Percentiles rank a stretch among this genome's conserved stretches.
Conservation (phyloP, 495 filamentous ascomycete species). For the Amorphotheca resinae region DNA sequence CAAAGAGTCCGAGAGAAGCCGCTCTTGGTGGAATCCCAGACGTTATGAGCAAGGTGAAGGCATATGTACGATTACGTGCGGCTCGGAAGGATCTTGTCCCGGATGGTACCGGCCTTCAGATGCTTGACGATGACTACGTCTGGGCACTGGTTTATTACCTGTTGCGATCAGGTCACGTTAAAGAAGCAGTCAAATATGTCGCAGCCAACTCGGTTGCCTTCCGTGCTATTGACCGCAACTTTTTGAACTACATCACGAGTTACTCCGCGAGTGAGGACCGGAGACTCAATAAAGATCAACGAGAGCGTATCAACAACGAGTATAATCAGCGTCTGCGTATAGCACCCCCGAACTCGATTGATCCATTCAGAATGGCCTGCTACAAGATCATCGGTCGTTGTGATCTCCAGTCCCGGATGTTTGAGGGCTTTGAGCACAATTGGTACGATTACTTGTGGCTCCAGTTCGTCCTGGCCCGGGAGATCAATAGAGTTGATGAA, state of each 20-base stretch:
- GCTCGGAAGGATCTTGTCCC: conserved; percentile 66
- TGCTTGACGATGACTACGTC: conserved; percentile 66
- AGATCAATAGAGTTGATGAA: conserved; percentile 71
- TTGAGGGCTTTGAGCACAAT: conserved; percentile 68
- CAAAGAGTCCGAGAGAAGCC: conserved; percentile 76
- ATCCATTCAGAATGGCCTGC: conserved; percentile 93
- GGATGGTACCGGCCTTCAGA: conserved; percentile 61
- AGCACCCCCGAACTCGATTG: conserved; percentile 73
- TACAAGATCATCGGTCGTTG: conserved; percentile 96
- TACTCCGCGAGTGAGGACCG: conserved; percentile 61
- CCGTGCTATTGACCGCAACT: conserved; percentile 79
- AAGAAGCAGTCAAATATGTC: conserved; percentile 78
- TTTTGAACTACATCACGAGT: conserved; percentile 73
- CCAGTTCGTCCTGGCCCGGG: conserved; percentile 82
- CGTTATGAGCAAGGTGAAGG: conserved; percentile 77
- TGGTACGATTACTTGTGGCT: conserved; percentile 97
- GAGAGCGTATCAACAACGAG: conserved; percentile 75
- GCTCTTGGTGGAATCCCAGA: conserved; percentile 82
- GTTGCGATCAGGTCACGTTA: conserved; percentile 71
- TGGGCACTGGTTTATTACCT: conserved; percentile 93
- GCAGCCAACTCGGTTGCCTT: conserved; percentile 62
- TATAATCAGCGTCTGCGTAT: conserved; percentile 75
- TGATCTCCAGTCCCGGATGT: conserved; percentile 64
- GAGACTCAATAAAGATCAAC: conserved; percentile 60
- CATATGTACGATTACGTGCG: conserved; percentile 70